Evolutionary conservation across 192 early-diverging fungal genomes (phyloP).

Genomic region (Gigaspora rosea): DNA sequence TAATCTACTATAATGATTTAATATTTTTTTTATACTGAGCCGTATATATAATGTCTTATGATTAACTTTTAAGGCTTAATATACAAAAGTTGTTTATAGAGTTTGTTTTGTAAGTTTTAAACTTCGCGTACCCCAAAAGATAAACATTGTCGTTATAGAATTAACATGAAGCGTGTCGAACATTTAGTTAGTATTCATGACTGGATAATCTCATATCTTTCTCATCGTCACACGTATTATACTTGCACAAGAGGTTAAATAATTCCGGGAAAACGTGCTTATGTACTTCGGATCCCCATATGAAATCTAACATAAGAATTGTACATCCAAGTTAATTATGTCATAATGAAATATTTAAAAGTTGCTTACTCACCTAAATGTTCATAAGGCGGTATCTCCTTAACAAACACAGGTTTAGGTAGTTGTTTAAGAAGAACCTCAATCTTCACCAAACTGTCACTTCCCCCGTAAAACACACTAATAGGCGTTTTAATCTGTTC

Average conservation of each 20-base stretch:
- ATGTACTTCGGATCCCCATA: conserved; percentile 53
- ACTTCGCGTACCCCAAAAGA: too few species aligned
- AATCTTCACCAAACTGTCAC: conserved; percentile 82
- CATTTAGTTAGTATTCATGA: too few species aligned
- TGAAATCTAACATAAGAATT: conserved; percentile 36
- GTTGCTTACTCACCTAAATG: conserved; percentile 58
- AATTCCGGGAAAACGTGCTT: conserved; percentile 52
- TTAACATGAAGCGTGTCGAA: too few species aligned
- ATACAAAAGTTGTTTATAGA: too few species aligned
- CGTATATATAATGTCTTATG: too few species aligned
- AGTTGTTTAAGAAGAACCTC: conserved; percentile 54
- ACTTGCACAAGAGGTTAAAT: conserved; percentile 42
- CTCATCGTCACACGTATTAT: neutral
- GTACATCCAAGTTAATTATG: neutral
- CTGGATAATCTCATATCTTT: neutral
- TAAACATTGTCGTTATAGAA: too few species aligned
- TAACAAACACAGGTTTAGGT: conserved; percentile 57
- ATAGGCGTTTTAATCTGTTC: conserved; percentile 82
- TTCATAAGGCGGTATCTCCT: conserved; percentile 74
- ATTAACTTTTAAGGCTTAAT: too few species aligned
- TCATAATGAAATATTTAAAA: neutral
- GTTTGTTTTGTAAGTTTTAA: too few species aligned
- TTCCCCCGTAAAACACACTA: conserved; percentile 89
- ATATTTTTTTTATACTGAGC: too few species aligned
- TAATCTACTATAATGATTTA: too few species aligned